phyloP scores from a whole-genome alignment of 2,329 filamentous ascomycete genomes.

The Microascus cirrosus region DNA sequence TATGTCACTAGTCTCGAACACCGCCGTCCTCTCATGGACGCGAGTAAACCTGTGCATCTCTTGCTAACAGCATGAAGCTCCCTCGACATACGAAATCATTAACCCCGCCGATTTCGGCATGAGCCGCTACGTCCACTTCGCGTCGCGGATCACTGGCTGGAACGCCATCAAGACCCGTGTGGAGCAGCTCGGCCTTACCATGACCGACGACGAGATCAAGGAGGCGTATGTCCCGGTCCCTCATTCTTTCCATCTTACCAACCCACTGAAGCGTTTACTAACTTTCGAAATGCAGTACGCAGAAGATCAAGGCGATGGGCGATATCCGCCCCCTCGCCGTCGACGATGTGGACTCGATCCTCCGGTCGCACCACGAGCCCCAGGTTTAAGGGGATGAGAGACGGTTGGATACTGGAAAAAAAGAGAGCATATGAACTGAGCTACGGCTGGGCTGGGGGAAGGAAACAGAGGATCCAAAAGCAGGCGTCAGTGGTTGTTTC shows the following conservation, averaged over 20 bases:
- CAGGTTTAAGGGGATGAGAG: no score
- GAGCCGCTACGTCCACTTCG: conserved; percentile 78
- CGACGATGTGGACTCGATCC: conserved; percentile 82
- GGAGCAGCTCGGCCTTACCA: conserved; percentile 67
- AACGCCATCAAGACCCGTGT: conserved; percentile 90
- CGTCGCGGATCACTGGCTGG: conserved; percentile 77
- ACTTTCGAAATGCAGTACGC: conserved; percentile 1
- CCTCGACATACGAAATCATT: conserved; percentile 72
- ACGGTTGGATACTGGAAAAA: no score
- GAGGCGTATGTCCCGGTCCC: conserved; percentile 21
- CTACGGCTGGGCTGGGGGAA: no score
- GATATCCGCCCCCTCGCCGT: conserved; percentile 77
- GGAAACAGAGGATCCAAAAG: no score
- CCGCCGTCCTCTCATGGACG: no score
- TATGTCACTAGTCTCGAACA: neutral
- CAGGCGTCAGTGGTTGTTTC: no score
- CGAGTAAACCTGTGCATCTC: neutral
- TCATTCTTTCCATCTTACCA: conserved; percentile 12
- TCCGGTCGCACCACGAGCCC: conserved; percentile 22
- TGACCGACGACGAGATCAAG: conserved; percentile 71
- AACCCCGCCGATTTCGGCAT: conserved; percentile 80
- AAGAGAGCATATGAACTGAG: no score
- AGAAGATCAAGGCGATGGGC: conserved; percentile 83
- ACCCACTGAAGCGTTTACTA: neutral
- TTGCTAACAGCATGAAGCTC: conserved; percentile 5